Base-by-base conservation (phyloP, 495 filamentous ascomycete species). In the Xeromyces bisporus region DNA sequence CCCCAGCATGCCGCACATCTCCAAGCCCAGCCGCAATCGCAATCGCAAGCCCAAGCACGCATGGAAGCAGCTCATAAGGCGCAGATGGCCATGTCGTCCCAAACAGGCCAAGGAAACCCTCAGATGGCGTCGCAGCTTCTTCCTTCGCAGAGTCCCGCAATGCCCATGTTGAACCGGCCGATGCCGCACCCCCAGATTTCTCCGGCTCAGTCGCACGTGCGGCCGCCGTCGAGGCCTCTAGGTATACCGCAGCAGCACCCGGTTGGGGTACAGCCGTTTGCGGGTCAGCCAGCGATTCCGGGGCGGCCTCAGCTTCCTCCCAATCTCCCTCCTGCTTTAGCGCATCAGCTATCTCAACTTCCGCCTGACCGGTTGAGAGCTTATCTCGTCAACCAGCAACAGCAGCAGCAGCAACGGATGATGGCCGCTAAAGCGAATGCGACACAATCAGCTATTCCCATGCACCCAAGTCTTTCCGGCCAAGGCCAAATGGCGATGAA, bases 101-200 rank as follows among this genome's bases (percentile, higher is more conserved):
- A 62, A 29, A 38, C 42, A 31, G 49, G 46, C 3, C 56, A 59
- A 30, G 51, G 37, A 6, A 47, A 43, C 33, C 25, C 46, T 12
- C 55, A 59, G 31, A 29, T 52, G 21, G 50, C 54, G 11, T 47
- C 54, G 17, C 60, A 63, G 26, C 52, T 62, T 15, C 52, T 62
- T 15, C 23, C 58, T 1, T 64, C 64, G 30, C 66, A 69, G 32
- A 67, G 56, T 31, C 60, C 66, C 6, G 60, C 57, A 2, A 74
- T 75, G 70, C 54, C 67, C 0, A 70, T 67, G 53, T 50, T 75
- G 23, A 77, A 70, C 23, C 64, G 66, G 29, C 67, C 69, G 0
- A 66, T 75, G 51, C 55, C 52, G 13, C 56, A 60, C 3, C 46
- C 46, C 14, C 58, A 62, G 27, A 60, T 62, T 45, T 62, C 60